Percentiles rank a stretch among this genome's conserved stretches.
These are phyloP conservation scores for Botryotinia calthae DNA, from an alignment of 2,329 filamentous ascomycete genomes.

Conservation along the genomic window DNA sequence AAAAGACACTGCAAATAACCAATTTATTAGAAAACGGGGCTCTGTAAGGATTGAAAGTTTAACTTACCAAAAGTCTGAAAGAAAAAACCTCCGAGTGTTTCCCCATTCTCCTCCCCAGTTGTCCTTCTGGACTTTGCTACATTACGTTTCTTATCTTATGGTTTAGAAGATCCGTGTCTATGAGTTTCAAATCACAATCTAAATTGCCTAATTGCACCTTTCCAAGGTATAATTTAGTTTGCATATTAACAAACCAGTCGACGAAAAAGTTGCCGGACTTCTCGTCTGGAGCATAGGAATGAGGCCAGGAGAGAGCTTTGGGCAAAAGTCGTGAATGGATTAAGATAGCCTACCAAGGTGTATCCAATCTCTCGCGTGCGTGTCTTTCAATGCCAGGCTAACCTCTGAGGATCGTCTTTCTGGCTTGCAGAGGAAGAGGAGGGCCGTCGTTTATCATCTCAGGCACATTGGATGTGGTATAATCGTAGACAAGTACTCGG, in stretches of 20 bases:
- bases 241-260: constrained; percentile 20
- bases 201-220: constrained; percentile 22
- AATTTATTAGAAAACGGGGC: constrained; percentile 14
- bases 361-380: constrained; percentile 25
- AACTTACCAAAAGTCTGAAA: constrained; percentile 26
- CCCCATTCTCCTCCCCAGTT: constrained; percentile 23
- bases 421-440: constrained; percentile 11
- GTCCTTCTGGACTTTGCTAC: constrained; percentile 26
- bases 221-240: constrained; percentile 5
- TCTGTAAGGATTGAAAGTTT: not conserved
- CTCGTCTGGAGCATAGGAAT: constrained; percentile 6
- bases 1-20: constrained; percentile 29
- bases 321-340: not conserved
- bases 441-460: not conserved
- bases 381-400: constrained; percentile 21
- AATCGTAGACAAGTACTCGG: constrained; percentile 7
- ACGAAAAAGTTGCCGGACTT: constrained; percentile 24
- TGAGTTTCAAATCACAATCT: constrained; percentile 23
- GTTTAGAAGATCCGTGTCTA: constrained; percentile 22
- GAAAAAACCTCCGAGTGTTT: constrained; percentile 28
- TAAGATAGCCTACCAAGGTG: constrained; percentile 20
- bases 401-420: constrained; percentile 11
- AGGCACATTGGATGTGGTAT: constrained; percentile 2
- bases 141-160: constrained; percentile 26
- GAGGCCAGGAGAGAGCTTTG: constrained; percentile 8